Base-by-base conservation (phyloP, 2,329 filamentous ascomycete species). In the Venturia aucupariae region DNA sequence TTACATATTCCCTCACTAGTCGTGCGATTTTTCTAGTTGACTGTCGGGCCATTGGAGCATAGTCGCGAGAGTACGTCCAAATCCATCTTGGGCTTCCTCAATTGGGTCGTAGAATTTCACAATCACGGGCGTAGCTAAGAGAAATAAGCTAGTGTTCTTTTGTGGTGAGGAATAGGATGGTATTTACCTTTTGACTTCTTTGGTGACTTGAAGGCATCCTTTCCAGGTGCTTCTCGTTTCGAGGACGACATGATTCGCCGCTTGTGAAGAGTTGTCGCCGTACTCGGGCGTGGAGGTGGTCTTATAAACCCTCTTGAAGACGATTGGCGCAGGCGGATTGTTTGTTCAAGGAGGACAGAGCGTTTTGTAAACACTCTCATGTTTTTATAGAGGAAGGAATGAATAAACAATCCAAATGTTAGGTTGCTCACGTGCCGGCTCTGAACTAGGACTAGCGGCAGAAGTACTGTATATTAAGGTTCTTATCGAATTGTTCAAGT, bases 41-140 rank as follows among this genome's bases (percentile, higher is more conserved):
- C 61, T 61, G 65, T 79, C 74, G 5, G 66, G 46, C 77, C 79
- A 82, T 0, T 62, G 62, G 5, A 84, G 72, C 13, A 85, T 82
- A 2, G 79, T 69, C 5, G 76, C 70, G 1, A 84, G 75, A 4
- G 71, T 77, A 35, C 81, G 78, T 30, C 76, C 75, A 48, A 71
- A 65, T 7, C 67, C 64, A 67, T 83, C 80, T 62, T 64, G 67
- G 0, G 68, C 65, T 0, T 73, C 71, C 64, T 72, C 67, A 4
- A 71, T 66, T 0, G 76, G 74, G 59, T 79, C 77, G 70, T 81
- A 84, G 77, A 84, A 84, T 42, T 69, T 70, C n/a, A 77, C 66
- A 66, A 78, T 71, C 8, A 72, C 65, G 13, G 70, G 67, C 19
- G 57, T 51, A 10, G 46, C 46, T 51, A 11, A 22, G 46, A 51